Evolutionary conservation across 768 basidiomycete species (phyloP), one percentile per base, ranked within the genome.

Genomic region (Boletus pseudo-olivaceus): DNA sequence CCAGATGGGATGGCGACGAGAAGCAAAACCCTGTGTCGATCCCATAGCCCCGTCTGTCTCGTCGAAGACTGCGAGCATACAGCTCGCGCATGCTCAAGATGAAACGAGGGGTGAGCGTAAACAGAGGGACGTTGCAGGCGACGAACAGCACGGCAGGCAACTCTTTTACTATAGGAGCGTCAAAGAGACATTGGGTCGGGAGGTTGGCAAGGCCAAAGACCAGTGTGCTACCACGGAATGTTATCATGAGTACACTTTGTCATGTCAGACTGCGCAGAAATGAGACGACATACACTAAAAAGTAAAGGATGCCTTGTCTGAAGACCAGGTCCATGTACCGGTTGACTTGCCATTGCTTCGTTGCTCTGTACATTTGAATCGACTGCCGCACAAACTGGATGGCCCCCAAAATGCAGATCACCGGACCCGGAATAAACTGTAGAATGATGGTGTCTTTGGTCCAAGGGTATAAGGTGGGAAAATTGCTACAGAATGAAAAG

Each of bases 371-470:
- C 56, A 57, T 39, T 7, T 32, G 29, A 20, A 57, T 11, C 2
- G 47, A 57, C 12, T 57, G 35, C 11, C 19, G 45, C 23, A 33
- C 48, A 19, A 46, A 56, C 7, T 26, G 43, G 33, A 56, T 27
- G 17, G 26, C 10, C 33, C 20, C 11, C 32, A 57, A 41, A 4
- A 37, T 2, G 44, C 56, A 46, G 7, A 33, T 37, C 32, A 56
- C 29, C 5, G 17, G 38, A 12, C 37, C 37, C 14, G 42, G 50
- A 32, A 58, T 20, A 43, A 48, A 11, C 30, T 40, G 32, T 33
- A 47, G 23, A 15, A 57, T n/a, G 0, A 35, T 39, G 4, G 48
- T 17, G 17, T 20, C 7, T 15, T 47, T 26, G 26, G 32, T 26
- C 47, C 29, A 38, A 12, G 7, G 34, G 23, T 47, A 42, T 35